These are phyloP conservation scores for Epithemia pelagica DNA, from an alignment of 108 stramenopile species.

Conservation along the genomic window DNA sequence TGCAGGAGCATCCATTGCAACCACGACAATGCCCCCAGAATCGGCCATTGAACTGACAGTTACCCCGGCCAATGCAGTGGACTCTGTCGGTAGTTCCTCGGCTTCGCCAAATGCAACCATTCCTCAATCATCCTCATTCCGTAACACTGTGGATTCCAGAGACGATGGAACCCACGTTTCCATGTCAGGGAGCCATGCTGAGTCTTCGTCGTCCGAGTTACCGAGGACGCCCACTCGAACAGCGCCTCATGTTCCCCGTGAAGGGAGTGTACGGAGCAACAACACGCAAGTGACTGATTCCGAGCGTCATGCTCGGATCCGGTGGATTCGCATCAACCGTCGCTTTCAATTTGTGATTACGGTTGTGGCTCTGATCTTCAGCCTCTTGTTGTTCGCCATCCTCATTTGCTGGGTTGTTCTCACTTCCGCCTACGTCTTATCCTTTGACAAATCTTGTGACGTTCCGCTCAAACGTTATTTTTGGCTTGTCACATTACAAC, in stretches of 20 bases:
- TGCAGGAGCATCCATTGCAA: neutral
- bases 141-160: neutral
- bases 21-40: neutral
- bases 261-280: neutral
- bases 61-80: neutral
- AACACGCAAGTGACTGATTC: conserved; percentile 22
- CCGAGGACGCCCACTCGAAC: neutral
- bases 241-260: neutral
- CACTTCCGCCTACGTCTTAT: conserved; percentile 52
- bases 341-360: conserved; percentile 51
- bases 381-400: conserved; percentile 44
- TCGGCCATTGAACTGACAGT: neutral
- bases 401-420: conserved; percentile 65
- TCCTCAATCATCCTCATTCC: conserved; percentile 1
- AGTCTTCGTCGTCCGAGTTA: neutral
- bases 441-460: conserved; percentile 60
- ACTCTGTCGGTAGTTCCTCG: neutral
- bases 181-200: neutral
- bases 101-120: neutral
- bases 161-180: neutral
- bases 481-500: conserved; percentile 61
- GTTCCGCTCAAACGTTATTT: conserved; percentile 62
- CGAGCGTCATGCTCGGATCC: conserved; percentile 34
- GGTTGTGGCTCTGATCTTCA: conserved; percentile 50
- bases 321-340: conserved; percentile 59